phyloP scores from a whole-genome alignment of 169 alveolate genomes.

The Fabrea salina region DNA sequence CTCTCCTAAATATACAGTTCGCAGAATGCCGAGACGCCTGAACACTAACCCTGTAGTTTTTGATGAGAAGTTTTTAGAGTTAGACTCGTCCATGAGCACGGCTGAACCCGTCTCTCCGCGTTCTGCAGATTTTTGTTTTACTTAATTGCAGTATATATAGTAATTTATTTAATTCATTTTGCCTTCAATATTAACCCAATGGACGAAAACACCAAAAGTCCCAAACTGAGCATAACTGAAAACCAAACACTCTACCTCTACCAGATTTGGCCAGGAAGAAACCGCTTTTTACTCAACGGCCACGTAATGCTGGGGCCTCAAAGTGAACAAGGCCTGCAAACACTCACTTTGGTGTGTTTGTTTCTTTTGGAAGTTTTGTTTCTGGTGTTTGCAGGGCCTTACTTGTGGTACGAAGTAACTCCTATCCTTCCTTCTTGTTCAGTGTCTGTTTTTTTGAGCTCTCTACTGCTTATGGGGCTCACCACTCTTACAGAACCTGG shows the following conservation, averaged over 20 bases:
- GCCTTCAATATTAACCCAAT: too few relatives aligned
- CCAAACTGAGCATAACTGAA: too few relatives aligned
- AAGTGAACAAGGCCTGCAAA: background rate
- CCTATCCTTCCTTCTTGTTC: background rate
- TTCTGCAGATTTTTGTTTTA: background rate
- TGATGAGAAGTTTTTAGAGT: slow-evolving; percentile 12
- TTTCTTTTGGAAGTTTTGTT: slow-evolving; percentile 2
- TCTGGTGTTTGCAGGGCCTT: background rate
- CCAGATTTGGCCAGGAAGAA: slow-evolving; percentile 34
- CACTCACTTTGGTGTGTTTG: background rate
- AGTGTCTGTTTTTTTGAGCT: background rate
- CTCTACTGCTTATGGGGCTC: slow-evolving; percentile 3
- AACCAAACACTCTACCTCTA: background rate
- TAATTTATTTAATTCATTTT: too few relatives aligned
- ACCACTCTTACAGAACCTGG: slow-evolving; percentile 35
- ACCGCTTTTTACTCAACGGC: slow-evolving; percentile 26
- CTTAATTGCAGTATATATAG: background rate
- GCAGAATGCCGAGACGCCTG: slow-evolving; percentile 15
- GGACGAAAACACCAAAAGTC: too few relatives aligned
- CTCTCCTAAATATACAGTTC: too few relatives aligned
- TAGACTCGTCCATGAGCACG: slow-evolving; percentile 16
- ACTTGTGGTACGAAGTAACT: slow-evolving; percentile 20
- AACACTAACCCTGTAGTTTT: slow-evolving; percentile 6
- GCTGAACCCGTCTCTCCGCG: too few relatives aligned
- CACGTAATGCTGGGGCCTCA: slow-evolving; percentile 21